Evolutionary conservation across 2,329 filamentous ascomycete genomes (phyloP).

Genomic region (Monilinia polystroma): DNA sequence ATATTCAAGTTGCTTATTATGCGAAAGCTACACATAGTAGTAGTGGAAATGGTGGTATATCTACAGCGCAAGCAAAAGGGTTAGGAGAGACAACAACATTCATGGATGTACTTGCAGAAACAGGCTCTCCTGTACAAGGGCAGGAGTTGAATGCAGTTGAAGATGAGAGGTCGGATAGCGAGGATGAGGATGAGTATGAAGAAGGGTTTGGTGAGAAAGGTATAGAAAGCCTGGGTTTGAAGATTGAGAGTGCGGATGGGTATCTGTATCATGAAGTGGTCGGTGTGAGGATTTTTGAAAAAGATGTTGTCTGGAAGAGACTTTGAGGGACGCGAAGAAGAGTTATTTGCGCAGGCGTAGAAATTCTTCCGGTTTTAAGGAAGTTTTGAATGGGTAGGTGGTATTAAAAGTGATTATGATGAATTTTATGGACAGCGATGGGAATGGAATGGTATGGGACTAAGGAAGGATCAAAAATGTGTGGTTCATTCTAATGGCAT

Average conservation of each 20-base stretch:
- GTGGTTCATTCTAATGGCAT: too few relatives aligned
- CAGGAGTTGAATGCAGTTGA: background rate
- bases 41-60: background rate
- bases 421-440: too few relatives aligned
- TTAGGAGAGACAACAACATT: background rate
- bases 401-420: too few relatives aligned
- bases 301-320: constrained; percentile 51
- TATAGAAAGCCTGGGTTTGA: background rate
- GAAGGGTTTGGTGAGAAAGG: constrained; percentile 19
- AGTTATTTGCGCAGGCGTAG: too few relatives aligned
- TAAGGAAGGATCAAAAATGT: too few relatives aligned
- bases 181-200: constrained; percentile 40
- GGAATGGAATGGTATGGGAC: too few relatives aligned
- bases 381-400: too few relatives aligned
- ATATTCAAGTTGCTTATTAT: constrained; percentile 21
- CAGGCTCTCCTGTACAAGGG: background rate
- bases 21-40: background rate
- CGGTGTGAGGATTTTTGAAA: constrained; percentile 57
- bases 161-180: constrained; percentile 9
- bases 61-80: background rate
- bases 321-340: constrained; percentile 38
- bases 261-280: constrained; percentile 47
- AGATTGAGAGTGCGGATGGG: constrained; percentile 45
- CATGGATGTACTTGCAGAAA: background rate
- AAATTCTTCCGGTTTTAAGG: too few relatives aligned